Evolutionary conservation across 768 basidiomycete genomes (phyloP).

Genomic region (Boletus bicolor): DNA sequence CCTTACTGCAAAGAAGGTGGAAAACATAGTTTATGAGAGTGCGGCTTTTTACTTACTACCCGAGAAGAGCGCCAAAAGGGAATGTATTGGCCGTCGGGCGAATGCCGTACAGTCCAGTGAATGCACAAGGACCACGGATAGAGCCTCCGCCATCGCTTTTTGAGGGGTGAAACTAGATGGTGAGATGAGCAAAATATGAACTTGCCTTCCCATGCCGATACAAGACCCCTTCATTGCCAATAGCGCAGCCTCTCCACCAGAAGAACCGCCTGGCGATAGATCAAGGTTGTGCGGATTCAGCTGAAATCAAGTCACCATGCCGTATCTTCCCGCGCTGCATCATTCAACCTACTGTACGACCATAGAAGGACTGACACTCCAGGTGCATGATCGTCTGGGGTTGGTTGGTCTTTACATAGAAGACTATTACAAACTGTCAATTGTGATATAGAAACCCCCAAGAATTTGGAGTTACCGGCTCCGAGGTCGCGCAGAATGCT

Average conservation of each 20-base stretch:
- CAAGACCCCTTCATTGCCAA: conserved; percentile 45
- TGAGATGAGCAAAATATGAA: neutral
- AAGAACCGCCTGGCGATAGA: conserved; percentile 49
- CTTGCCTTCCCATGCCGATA: conserved; percentile 42
- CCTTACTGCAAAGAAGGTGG: conserved; percentile 14
- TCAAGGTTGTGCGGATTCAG: conserved; percentile 44
- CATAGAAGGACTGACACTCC: conserved; percentile 33
- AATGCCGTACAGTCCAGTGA: conserved; percentile 40
- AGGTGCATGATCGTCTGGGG: conserved; percentile 43
- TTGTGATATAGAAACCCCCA: neutral
- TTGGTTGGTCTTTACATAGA: conserved; percentile 44
- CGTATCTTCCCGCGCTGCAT: neutral
- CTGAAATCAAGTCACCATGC: conserved; percentile 16
- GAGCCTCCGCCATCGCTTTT: conserved; percentile 35
- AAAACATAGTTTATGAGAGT: neutral
- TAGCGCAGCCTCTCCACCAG: conserved; percentile 50
- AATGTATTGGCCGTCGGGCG: conserved; percentile 37
- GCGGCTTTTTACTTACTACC: conserved; percentile 18
- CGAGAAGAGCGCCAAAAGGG: conserved; percentile 10
- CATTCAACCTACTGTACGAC: conserved; percentile 24
- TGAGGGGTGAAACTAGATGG: neutral
- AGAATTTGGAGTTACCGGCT: conserved; percentile 29
- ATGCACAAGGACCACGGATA: conserved; percentile 37
- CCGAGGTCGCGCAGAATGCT: conserved; percentile 41
- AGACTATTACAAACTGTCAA: conserved; percentile 27